A percentile compares a stretch with the other conserved stretches of the same genome.
Conservation (phyloP, 148 eudicot species). For the Silene conica region DNA sequence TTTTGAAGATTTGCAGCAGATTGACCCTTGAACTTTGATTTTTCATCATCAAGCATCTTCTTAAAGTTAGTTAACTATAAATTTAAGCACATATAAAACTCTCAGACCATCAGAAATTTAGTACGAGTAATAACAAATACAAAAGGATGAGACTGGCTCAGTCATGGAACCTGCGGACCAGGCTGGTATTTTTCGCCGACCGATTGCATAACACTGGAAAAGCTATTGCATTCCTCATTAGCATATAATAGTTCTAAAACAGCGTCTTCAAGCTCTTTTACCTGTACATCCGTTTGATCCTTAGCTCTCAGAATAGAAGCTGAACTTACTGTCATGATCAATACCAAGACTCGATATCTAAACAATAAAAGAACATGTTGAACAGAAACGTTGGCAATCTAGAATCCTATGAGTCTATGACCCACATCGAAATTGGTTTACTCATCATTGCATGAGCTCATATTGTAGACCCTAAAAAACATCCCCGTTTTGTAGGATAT, state of each 20-base stretch:
- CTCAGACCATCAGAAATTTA: background rate
- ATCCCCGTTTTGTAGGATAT: no score
- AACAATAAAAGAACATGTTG: no score
- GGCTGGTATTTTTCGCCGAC: conserved; percentile 53
- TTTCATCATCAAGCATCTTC: conserved; percentile 49
- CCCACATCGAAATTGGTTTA: no score
- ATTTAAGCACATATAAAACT: conserved; percentile 8
- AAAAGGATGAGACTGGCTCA: background rate
- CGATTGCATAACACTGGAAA: conserved; percentile 51
- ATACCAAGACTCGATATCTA: background rate
- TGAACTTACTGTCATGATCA: background rate
- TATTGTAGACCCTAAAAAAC: no score
- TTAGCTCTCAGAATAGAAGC: background rate
- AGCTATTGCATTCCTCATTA: conserved; percentile 53
- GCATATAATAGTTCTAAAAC: conserved; percentile 47
- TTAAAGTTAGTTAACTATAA: conserved; percentile 56
- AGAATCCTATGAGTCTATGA: no score
- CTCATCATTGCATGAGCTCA: no score
- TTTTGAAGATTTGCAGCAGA: conserved; percentile 42
- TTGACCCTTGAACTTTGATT: conserved; percentile 40
- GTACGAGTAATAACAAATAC: background rate
- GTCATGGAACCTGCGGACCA: conserved; percentile 40
- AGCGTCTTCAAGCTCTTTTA: conserved; percentile 66
- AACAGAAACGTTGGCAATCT: no score
- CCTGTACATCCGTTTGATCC: conserved; percentile 33